phyloP scores from a whole-genome alignment of 1,139 yeast genomes.

The Debaryomycetaceae sp. region DNA sequence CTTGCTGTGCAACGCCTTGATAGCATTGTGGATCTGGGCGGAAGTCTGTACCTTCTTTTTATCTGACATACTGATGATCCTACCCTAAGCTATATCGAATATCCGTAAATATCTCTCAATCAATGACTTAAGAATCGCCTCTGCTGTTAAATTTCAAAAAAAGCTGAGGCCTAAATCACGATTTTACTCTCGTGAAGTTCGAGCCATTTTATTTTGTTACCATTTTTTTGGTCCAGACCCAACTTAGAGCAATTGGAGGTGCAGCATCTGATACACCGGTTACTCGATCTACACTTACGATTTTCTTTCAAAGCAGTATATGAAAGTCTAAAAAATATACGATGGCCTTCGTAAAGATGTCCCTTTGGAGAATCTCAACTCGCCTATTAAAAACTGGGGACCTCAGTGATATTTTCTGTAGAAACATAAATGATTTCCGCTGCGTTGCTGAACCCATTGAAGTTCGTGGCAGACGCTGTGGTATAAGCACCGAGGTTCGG shows the following conservation, averaged over 20 bases:
- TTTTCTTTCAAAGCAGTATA: no score
- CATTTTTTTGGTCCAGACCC: not conserved
- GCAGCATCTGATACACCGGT: no score
- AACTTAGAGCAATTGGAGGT: not conserved
- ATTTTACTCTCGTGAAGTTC: not conserved
- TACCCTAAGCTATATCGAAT: not conserved
- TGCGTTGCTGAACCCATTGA: conserved; percentile 74
- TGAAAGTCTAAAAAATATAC: no score
- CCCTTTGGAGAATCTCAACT: not conserved
- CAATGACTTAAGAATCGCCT: not conserved
- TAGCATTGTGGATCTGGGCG: conserved; percentile 68
- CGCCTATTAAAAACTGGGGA: not conserved
- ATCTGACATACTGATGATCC: conserved; percentile 2
- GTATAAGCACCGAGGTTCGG: conserved; percentile 92
- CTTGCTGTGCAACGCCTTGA: conserved; percentile 65
- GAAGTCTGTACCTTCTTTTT: conserved; percentile 33
- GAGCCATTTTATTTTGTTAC: not conserved
- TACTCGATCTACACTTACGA: no score
- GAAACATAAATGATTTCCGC: conserved; percentile 63
- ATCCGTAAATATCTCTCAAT: not conserved
- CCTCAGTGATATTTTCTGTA: conserved; percentile 26
- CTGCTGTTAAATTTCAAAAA: not conserved
- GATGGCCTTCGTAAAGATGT: not conserved
- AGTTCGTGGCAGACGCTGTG: conserved; percentile 80
- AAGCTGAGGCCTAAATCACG: not conserved